A percentile compares a stretch with the other conserved stretches of the same genome.
Conservation (phyloP, 352 stramenopile genomes). For the Phytophthora idaei region DNA sequence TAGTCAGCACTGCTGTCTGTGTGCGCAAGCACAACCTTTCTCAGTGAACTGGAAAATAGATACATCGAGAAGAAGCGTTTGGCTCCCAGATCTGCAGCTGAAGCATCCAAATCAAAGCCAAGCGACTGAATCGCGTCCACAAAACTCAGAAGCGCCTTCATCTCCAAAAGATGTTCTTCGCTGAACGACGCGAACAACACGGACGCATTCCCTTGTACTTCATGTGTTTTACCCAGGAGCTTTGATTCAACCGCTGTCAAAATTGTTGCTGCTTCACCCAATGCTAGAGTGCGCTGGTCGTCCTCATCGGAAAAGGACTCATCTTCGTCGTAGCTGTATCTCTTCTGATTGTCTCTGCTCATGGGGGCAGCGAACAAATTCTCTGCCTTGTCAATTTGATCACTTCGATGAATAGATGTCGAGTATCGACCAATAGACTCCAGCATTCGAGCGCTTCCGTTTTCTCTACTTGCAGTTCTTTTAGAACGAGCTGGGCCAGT, state of each 20-base stretch:
- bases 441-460: constrained; percentile 19
- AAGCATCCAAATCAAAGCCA: constrained; percentile 78
- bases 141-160: constrained; percentile 74
- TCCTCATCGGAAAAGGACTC: constrained; percentile 19
- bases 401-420: constrained; percentile 61
- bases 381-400: constrained; percentile 72
- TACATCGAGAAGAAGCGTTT: constrained; percentile 80
- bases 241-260: constrained; percentile 43
- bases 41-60: constrained; percentile 67
- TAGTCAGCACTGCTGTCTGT: background rate
- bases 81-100: constrained; percentile 71
- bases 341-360: constrained; percentile 25
- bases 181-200: constrained; percentile 72
- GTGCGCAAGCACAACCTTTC: constrained; percentile 43
- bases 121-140: constrained; percentile 75
- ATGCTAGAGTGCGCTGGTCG: constrained; percentile 26
- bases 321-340: constrained; percentile 19
- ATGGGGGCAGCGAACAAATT: constrained; percentile 60
- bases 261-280: constrained; percentile 35
- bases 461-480: constrained; percentile 19
- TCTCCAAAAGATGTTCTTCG: constrained; percentile 70
- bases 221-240: constrained; percentile 27
- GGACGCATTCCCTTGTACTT: constrained; percentile 43
- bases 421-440: constrained; percentile 80
- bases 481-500: constrained; percentile 29